Evolutionary conservation across 2,329 filamentous ascomycete species (phyloP).

Genomic region (Pestalotiopsis sp.): DNA sequence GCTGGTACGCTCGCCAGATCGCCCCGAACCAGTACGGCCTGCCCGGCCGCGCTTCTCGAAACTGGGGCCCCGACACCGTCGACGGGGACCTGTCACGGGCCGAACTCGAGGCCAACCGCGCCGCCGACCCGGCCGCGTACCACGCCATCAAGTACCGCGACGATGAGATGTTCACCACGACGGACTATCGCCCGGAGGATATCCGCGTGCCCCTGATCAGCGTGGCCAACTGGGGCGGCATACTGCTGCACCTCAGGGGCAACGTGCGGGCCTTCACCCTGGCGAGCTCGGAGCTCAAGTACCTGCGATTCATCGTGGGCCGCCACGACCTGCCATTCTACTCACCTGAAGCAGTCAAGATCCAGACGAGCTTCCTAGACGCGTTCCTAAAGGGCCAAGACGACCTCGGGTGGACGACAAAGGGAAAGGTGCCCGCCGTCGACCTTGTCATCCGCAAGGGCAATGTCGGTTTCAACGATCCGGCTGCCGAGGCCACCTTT

Average conservation of each 20-base stretch:
- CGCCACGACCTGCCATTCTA: conserved; percentile 76
- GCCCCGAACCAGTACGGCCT: conserved; percentile 70
- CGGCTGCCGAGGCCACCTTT: conserved; percentile 60
- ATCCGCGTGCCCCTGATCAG: conserved; percentile 69
- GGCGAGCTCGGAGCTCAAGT: conserved; percentile 69
- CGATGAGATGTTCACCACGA: conserved; percentile 65
- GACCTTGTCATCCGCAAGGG: conserved; percentile 66
- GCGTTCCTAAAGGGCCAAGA: conserved; percentile 73
- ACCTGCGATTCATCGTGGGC: conserved; percentile 70
- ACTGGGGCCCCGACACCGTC: conserved; percentile 48
- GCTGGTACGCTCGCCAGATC: conserved; percentile 72
- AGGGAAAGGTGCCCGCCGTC: conserved; percentile 63
- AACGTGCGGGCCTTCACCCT: conserved; percentile 68
- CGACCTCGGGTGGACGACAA: conserved; percentile 57
- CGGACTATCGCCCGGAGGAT: conserved; percentile 66
- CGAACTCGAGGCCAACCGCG: conserved; percentile 50
- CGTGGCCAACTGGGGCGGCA: conserved; percentile 74
- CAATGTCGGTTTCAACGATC: conserved; percentile 68
- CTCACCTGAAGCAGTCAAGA: conserved; percentile 68
- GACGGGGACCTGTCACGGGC: conserved; percentile 61
- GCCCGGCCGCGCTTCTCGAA: conserved; percentile 30
- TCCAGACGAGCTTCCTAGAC: conserved; percentile 70
- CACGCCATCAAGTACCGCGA: conserved; percentile 60
- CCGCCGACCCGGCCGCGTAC: conserved; percentile 50
- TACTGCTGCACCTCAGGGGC: conserved; percentile 68